A percentile compares a stretch with the other conserved stretches of the same genome.
Evolutionary conservation across 768 basidiomycete genomes (phyloP).

Genomic region (Xanthoconium purpureum): DNA sequence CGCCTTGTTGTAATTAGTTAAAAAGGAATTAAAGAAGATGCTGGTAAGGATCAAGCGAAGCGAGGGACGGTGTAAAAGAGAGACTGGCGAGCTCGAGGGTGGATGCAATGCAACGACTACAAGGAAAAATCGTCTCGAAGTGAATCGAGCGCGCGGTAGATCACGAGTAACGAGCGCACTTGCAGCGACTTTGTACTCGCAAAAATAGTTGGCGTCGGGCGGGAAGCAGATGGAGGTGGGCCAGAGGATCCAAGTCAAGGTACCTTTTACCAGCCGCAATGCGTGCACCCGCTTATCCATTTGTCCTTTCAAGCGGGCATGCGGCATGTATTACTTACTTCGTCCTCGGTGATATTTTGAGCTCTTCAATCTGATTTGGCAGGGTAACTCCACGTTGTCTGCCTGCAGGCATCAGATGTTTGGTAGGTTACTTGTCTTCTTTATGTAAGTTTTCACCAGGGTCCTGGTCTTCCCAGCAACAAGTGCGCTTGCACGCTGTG

Average conservation of each 20-base stretch:
- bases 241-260: slow-evolving; percentile 34
- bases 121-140: slow-evolving; percentile 47
- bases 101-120: slow-evolving; percentile 27
- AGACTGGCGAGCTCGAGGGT: slow-evolving; percentile 33
- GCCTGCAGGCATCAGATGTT: slow-evolving; percentile 68
- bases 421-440: slow-evolving; percentile 35
- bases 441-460: slow-evolving; percentile 41
- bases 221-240: slow-evolving; percentile 19
- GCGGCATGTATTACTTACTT: slow-evolving; percentile 31
- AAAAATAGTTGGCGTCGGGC: slow-evolving; percentile 25
- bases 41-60: slow-evolving; percentile 19
- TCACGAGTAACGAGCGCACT: slow-evolving; percentile 24
- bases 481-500: not conserved
- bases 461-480: slow-evolving; percentile 9
- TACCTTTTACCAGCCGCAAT: slow-evolving; percentile 39
- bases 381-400: slow-evolving; percentile 60
- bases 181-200: slow-evolving; percentile 27
- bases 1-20: slow-evolving; percentile 19
- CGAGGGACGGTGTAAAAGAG: slow-evolving; percentile 35
- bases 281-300: slow-evolving; percentile 55
- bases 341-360: slow-evolving; percentile 38
- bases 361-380: slow-evolving; percentile 49
- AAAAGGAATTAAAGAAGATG: slow-evolving; percentile 14
- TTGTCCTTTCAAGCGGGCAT: slow-evolving; percentile 36
- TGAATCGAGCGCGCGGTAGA: slow-evolving; percentile 47